Evolutionary conservation across 768 basidiomycete species (phyloP).

Genomic region (Pilatotrama ljubarskyi): DNA sequence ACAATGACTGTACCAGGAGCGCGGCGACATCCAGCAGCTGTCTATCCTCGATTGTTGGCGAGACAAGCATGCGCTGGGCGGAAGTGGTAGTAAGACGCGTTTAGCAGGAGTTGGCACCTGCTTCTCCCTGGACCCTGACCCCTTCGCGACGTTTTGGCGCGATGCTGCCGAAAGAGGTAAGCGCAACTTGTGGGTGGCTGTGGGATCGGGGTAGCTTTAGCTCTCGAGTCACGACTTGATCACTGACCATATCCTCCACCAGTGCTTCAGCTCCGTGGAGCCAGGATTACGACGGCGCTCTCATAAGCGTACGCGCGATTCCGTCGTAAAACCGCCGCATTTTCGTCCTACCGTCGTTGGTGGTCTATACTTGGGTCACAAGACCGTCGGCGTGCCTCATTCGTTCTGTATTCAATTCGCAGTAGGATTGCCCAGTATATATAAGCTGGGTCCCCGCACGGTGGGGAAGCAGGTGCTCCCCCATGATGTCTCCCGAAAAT

Average conservation of each 20-base stretch:
- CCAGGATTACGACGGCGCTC: not conserved
- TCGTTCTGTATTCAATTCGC: conserved; percentile 6
- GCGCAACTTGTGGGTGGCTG: conserved; percentile 13
- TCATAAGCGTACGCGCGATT: not conserved
- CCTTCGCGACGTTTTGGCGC: not conserved
- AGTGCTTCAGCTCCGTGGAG: not conserved
- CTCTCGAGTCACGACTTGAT: not conserved
- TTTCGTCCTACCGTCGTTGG: not conserved
- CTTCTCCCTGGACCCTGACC: too few relatives aligned
- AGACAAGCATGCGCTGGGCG: too few relatives aligned
- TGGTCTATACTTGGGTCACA: conserved; percentile 6
- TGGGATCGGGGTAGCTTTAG: conserved; percentile 1
- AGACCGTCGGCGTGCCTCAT: not conserved
- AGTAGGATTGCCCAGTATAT: not conserved
- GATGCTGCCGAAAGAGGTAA: conserved; percentile 2
- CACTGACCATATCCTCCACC: not conserved
- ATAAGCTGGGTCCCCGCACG: not conserved
- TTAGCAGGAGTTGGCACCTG: too few relatives aligned
- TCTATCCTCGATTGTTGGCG: not conserved
- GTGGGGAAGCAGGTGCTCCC: not conserved
- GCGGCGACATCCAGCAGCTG: not conserved
- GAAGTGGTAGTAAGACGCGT: too few relatives aligned
- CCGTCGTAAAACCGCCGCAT: conserved; percentile 15
- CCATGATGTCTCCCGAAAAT: not conserved
- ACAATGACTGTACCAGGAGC: not conserved